phyloP scores from a whole-genome alignment of 2,329 filamentous ascomycete genomes.

The Exserohilum rostratum region DNA sequence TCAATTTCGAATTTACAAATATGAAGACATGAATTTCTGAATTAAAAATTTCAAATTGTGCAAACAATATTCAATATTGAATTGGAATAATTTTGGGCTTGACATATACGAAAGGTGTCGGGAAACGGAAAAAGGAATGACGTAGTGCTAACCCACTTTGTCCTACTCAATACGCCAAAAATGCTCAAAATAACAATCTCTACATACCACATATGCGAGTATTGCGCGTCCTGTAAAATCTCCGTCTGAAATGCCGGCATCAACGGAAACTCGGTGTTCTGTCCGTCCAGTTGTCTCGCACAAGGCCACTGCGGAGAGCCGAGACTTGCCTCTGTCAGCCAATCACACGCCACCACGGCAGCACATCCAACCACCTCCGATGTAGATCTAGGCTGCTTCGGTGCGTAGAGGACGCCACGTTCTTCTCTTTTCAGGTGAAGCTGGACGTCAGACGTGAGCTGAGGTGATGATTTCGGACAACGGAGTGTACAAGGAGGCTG shows the following conservation, averaged over 20 bases:
- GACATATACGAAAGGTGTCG: too few relatives aligned
- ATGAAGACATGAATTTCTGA: too few relatives aligned
- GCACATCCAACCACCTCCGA: background rate
- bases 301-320: constrained; percentile 1
- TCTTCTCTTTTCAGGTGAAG: background rate
- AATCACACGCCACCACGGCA: background rate
- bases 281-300: background rate
- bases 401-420: background rate
- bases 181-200: background rate
- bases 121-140: too few relatives aligned
- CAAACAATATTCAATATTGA: too few relatives aligned
- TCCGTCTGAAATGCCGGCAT: background rate
- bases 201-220: background rate
- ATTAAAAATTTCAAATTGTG: too few relatives aligned
- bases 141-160: too few relatives aligned
- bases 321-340: background rate
- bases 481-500: background rate
- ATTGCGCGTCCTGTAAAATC: background rate
- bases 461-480: constrained; percentile 1
- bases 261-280: background rate
- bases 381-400: background rate
- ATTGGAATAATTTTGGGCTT: too few relatives aligned
- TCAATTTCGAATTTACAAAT: background rate
- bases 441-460: background rate
- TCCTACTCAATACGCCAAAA: background rate